phyloP scores from a whole-genome alignment of 2,329 filamentous ascomycete genomes.

The Nothomitra cinnamomea region DNA sequence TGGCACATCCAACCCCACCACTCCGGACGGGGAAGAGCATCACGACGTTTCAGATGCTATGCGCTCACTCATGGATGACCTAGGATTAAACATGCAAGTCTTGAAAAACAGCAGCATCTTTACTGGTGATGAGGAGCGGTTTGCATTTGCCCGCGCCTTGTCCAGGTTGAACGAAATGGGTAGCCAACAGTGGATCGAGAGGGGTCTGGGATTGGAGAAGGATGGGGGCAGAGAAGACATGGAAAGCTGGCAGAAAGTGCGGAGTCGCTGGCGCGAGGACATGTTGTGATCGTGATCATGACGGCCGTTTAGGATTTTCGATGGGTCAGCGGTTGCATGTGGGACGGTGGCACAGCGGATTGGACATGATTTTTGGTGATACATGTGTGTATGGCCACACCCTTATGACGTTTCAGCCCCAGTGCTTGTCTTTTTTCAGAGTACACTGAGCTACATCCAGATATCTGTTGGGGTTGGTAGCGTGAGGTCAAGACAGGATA shows the following conservation, averaged over 20 bases:
- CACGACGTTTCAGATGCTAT: slow-evolving; percentile 48
- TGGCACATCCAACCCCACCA: slow-evolving; percentile 17
- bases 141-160: slow-evolving; percentile 83
- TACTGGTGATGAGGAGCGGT: slow-evolving; percentile 86
- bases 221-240: slow-evolving; percentile 47
- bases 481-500: no score
- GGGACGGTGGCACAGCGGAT: no score
- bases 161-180: slow-evolving; percentile 84
- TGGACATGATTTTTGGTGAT: no score
- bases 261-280: slow-evolving; percentile 51
- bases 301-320: no score
- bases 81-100: slow-evolving; percentile 69
- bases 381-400: no score
- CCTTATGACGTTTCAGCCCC: no score
- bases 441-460: no score
- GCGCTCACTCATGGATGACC: slow-evolving; percentile 70
- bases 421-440: no score
- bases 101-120: slow-evolving; percentile 79
- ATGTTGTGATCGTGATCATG: slow-evolving; percentile 17
- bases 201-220: slow-evolving; percentile 44
- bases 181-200: slow-evolving; percentile 84
- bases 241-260: slow-evolving; percentile 47
- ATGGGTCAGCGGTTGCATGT: no score
- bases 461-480: no score
- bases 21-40: slow-evolving; percentile 26